These are phyloP conservation scores for Cordyceps pruinosa DNA, from an alignment of 2,329 filamentous ascomycete genomes.

Conservation along the genomic window DNA sequence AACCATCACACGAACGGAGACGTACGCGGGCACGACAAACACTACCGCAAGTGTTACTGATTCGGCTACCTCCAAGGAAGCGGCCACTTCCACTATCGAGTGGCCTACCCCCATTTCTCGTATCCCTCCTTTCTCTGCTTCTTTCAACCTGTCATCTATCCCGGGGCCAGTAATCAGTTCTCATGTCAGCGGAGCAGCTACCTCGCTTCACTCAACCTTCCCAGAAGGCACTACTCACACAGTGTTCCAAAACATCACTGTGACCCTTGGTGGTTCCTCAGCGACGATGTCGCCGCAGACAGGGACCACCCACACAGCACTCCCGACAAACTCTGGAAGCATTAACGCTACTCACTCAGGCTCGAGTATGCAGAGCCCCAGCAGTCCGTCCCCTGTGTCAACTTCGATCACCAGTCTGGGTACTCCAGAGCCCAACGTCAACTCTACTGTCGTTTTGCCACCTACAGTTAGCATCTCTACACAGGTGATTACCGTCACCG, in stretches of 20 bases:
- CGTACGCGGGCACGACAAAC: background rate
- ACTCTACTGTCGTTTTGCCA: background rate
- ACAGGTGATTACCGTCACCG: conserved; percentile 2
- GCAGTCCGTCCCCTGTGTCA: background rate
- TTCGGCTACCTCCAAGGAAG: background rate
- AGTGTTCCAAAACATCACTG: conserved; percentile 6
- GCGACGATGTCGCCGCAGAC: background rate
- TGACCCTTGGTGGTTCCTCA: background rate
- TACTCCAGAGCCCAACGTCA: background rate
- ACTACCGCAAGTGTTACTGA: background rate
- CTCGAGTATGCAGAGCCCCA: background rate
- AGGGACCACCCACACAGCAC: background rate
- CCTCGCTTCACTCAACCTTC: background rate
- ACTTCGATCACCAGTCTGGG: background rate
- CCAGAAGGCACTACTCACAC: background rate
- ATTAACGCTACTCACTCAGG: background rate
- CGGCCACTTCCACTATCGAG: background rate
- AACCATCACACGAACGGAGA: conserved; percentile 5
- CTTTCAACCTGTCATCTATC: background rate
- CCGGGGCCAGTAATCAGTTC: background rate
- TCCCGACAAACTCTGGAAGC: background rate
- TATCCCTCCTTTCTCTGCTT: background rate
- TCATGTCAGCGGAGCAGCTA: background rate
- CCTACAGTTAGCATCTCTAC: background rate
- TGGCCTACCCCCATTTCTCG: background rate